Evolutionary conservation across 1,284 basidiomycete genomes (phyloP).

Genomic region (Sphaerobolus stellatus): DNA sequence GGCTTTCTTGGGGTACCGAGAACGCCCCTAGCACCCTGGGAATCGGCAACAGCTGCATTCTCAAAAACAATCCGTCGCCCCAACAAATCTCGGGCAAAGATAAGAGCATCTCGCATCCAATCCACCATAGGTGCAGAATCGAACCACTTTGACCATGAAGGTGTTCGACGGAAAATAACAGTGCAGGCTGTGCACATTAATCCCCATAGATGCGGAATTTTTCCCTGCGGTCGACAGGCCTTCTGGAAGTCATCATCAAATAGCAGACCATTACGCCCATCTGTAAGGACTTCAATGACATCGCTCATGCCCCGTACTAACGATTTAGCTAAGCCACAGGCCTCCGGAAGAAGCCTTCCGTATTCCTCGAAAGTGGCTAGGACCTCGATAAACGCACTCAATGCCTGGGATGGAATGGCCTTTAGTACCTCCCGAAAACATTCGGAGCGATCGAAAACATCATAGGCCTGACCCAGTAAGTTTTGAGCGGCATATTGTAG

Average conservation of each 20-base stretch:
- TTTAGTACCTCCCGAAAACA: constrained; percentile 78
- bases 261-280: constrained; percentile 67
- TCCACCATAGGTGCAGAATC: constrained; percentile 82
- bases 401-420: constrained; percentile 59
- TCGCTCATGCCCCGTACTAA: constrained; percentile 91
- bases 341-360: constrained; percentile 71
- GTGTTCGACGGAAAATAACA: constrained; percentile 81
- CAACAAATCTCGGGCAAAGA: constrained; percentile 84
- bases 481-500: constrained; percentile 74
- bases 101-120: constrained; percentile 97
- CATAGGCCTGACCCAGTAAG: constrained; percentile 77
- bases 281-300: constrained; percentile 83
- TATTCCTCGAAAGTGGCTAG: constrained; percentile 65
- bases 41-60: constrained; percentile 49
- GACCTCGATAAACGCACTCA: constrained; percentile 69
- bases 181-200: constrained; percentile 79
- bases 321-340: constrained; percentile 80
- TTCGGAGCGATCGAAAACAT: constrained; percentile 82
- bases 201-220: constrained; percentile 76
- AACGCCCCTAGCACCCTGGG: constrained; percentile 22
- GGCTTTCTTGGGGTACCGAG: constrained; percentile 35
- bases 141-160: constrained; percentile 78
- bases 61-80: constrained; percentile 80
- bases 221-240: constrained; percentile 42
- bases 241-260: constrained; percentile 57